These are phyloP conservation scores for Eragrostis curvula DNA, from an alignment of 176 grass and related monocot genomes.

Conservation along the genomic window DNA sequence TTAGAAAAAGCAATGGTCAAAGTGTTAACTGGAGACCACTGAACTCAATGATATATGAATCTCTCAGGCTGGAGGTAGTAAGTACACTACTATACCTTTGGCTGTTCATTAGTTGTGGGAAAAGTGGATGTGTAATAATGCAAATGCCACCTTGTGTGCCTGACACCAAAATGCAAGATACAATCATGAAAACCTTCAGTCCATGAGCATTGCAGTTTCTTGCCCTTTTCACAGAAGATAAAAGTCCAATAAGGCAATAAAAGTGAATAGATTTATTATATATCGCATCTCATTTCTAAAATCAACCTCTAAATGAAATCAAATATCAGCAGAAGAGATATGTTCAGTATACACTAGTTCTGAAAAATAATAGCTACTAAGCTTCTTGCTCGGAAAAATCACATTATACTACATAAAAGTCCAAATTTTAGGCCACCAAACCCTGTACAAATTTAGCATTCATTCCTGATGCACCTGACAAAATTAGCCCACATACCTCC, in stretches of 20 bases:
- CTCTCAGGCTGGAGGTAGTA: neutral
- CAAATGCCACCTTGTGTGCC: no score
- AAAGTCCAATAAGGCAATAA: conserved; percentile 6
- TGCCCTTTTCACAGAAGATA: conserved; percentile 11
- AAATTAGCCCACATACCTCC: conserved; percentile 23
- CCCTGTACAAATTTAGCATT: neutral
- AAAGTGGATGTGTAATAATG: no score
- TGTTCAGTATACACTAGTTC: neutral
- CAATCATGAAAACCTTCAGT: conserved; percentile 9
- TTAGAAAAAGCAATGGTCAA: neutral
- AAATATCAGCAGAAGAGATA: neutral
- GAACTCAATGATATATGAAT: neutral
- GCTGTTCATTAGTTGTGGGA: no score
- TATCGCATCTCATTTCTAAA: neutral
- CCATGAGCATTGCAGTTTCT: conserved; percentile 9
- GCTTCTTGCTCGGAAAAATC: conserved; percentile 3
- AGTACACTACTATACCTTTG: neutral
- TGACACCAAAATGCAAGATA: neutral
- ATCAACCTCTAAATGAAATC: neutral
- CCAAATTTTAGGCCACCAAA: neutral
- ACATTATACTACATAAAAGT: conserved; percentile 26
- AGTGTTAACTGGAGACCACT: neutral
- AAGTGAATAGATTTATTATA: neutral
- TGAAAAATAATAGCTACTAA: neutral
- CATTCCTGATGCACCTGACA: neutral